Base-by-base conservation (phyloP, 169 alveolate species). In the Babesia bovis region DNA sequence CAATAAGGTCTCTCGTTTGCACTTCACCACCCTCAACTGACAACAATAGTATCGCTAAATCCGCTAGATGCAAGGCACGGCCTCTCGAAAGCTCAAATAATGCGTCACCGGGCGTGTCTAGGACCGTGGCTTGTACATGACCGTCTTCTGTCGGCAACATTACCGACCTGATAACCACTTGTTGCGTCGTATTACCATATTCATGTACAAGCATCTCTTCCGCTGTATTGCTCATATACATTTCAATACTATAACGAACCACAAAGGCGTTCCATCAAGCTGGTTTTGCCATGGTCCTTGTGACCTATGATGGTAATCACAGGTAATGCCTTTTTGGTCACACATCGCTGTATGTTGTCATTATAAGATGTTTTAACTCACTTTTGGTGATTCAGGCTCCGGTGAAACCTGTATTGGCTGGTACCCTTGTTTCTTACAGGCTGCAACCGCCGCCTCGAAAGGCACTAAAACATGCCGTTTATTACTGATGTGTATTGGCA, bases 261-360 rank as follows among this genome's bases (percentile, higher is more conserved):
- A 4, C 83, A 12, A 1, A 87, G 47, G 12, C 79, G 28, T 32
- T 89, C 94, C 52, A 91, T 68, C 19, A 91, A 41, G 12, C 94
- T 86, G n/a, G 95, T 89, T 76, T 91, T 91, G 23, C 95, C 95
- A 73, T 91, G 95, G 65, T 89, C 85, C 72, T 85, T 86, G 60
- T 91, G 94, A 9, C 95, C 95, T n/a, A 91, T 75, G n/a, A 91
- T 82, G 3, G 90, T 83, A 17, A 86, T 78, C 12, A 91, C 94
- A 1, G 94, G 93, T 21, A 89, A 63, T 13, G 83, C 72, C 33
- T 49, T 53, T 25, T 69, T 25, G 58, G 23, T 51, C 47, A 38
- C 78, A 23, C 55, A 55, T n/a, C 65, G 50, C 83, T 58, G 40
- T 0, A 65, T 30, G 32, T 17, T 13, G 17, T 47, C 55, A 5